phyloP scores from a whole-genome alignment of 2,329 filamentous ascomycete genomes.

The Keithomyces neogunnii region DNA sequence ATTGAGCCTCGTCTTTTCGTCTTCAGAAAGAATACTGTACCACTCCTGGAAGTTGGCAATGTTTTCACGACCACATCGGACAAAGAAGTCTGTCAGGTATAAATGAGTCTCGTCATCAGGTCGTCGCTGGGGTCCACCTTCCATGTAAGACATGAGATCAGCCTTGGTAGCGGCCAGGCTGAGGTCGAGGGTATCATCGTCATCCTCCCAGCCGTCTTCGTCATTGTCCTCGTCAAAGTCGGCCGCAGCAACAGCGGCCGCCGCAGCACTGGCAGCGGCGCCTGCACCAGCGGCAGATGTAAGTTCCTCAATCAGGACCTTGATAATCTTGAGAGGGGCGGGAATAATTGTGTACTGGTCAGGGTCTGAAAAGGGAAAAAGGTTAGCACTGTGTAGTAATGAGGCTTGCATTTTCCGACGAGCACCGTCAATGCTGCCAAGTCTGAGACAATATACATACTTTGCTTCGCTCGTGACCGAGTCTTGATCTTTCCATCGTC shows the following conservation, averaged over 20 bases:
- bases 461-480: constrained; percentile 77
- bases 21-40: constrained; percentile 46
- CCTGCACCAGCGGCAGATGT: constrained; percentile 66
- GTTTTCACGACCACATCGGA: constrained; percentile 47
- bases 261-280: constrained; percentile 51
- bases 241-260: constrained; percentile 52
- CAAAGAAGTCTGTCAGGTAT: constrained; percentile 77
- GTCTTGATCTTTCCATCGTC: constrained; percentile 82
- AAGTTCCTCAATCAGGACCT: constrained; percentile 89
- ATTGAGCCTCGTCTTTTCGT: constrained; percentile 48
- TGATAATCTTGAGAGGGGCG: constrained; percentile 88
- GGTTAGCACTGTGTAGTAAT: not conserved
- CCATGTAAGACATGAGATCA: constrained; percentile 73
- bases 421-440: not conserved
- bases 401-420: not conserved
- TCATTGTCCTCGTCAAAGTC: constrained; percentile 58
- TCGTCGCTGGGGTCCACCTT: constrained; percentile 51
- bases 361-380: constrained; percentile 47
- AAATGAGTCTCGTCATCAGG: constrained; percentile 86
- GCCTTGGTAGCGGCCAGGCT: constrained; percentile 57
- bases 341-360: constrained; percentile 84
- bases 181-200: constrained; percentile 70
- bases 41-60: constrained; percentile 47
- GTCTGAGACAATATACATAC: constrained; percentile 34
- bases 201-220: constrained; percentile 85